Percentiles rank a stretch among this genome's conserved stretches.
Conservation (phyloP, 2,329 filamentous ascomycete genomes). For the Daldinia sp. region DNA sequence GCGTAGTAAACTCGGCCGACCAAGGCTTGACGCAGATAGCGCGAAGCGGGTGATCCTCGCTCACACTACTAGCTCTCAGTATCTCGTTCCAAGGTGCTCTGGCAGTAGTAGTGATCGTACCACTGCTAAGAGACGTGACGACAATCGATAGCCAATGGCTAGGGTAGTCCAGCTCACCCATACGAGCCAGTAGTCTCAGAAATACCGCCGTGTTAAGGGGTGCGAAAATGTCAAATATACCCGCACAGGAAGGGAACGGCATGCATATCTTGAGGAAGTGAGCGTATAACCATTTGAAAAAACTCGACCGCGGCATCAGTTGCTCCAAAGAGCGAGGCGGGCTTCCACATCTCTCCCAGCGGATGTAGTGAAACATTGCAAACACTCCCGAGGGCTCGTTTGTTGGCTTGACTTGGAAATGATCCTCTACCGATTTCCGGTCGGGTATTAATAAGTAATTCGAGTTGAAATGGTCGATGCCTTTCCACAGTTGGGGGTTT, state of each 20-base stretch:
- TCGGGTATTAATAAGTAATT: constrained; percentile 46
- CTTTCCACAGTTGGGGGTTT: constrained; percentile 41
- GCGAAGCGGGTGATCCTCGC: constrained; percentile 11
- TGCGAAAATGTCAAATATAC: neutral
- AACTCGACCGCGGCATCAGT: constrained; percentile 15
- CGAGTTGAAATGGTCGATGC: constrained; percentile 41
- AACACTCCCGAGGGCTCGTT: neutral
- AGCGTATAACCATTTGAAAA: constrained; percentile 28
- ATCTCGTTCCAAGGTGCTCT: constrained; percentile 19
- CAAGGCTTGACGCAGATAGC: constrained; percentile 29
- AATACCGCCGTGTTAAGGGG: constrained; percentile 31
- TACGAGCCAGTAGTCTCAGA: constrained; percentile 21
- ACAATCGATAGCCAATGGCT: constrained; percentile 32
- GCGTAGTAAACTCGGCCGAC: constrained; percentile 29
- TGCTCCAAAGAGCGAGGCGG: neutral
- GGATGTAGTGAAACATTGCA: constrained; percentile 6
- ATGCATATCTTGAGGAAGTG: constrained; percentile 36
- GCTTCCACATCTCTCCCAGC: constrained; percentile 20
- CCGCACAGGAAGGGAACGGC: constrained; percentile 12
- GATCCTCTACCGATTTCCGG: constrained; percentile 34
- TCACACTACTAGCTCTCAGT: neutral
- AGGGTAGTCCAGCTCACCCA: constrained; percentile 28
- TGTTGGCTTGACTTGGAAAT: constrained; percentile 38
- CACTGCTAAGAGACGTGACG: constrained; percentile 13
- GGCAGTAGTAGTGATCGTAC: constrained; percentile 24